phyloP scores from a whole-genome alignment of 768 basidiomycete species.

The Mycena crocata region DNA sequence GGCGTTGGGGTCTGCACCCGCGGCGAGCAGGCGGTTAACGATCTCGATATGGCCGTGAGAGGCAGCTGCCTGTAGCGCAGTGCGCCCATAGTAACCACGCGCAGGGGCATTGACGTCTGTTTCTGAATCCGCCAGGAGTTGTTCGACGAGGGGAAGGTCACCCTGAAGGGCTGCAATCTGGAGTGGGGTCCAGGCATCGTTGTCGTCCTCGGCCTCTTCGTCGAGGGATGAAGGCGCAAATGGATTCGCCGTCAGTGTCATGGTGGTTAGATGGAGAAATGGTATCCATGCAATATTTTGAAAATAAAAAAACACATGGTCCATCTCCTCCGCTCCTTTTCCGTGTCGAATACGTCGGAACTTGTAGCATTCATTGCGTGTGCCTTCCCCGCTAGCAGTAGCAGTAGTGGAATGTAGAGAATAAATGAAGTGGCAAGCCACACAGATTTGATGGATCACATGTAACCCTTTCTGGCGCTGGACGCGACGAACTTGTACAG shows the following conservation, averaged over 20 bases:
- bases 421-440: no score
- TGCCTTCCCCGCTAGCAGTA: no score
- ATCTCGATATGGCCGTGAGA: conserved; percentile 20
- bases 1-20: conserved; percentile 23
- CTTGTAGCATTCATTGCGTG: background rate
- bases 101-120: conserved; percentile 29
- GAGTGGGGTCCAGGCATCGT: conserved; percentile 31
- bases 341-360: no score
- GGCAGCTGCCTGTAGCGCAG: conserved; percentile 28
- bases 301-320: no score
- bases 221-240: conserved; percentile 19
- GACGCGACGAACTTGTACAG: conserved; percentile 24
- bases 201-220: conserved; percentile 24
- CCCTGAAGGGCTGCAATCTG: conserved; percentile 28
- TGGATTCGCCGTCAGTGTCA: conserved; percentile 9
- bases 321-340: no score
- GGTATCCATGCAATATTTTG: no score
- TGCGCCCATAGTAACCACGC: conserved; percentile 27
- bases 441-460: no score
- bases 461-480: conserved; percentile 24
- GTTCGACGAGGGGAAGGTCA: conserved; percentile 16
- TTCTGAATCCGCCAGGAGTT: conserved; percentile 15
- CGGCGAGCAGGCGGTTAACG: conserved; percentile 18
- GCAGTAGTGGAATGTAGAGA: no score
- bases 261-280: background rate